A percentile compares a stretch with the other conserved stretches of the same genome.
phyloP scores from a whole-genome alignment of 1,284 basidiomycete genomes.

The Melampsora americana region DNA sequence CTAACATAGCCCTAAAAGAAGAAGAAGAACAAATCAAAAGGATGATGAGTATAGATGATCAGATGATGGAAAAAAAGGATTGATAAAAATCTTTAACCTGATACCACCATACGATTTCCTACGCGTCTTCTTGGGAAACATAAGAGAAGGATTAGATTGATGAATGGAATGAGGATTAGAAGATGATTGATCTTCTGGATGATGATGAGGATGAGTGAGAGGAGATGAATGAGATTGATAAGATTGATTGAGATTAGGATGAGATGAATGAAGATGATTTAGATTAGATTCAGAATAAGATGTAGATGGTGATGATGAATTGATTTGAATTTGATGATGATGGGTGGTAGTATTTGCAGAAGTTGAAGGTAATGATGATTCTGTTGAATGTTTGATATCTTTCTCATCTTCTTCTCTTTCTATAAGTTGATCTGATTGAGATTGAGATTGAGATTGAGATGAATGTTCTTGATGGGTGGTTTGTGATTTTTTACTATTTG shows the following conservation, averaged over 20 bases:
- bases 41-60: not conserved
- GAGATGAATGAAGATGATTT: not conserved
- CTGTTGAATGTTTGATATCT: too few relatives aligned
- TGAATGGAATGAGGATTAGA: not conserved
- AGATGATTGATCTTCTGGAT: not conserved
- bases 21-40: not conserved
- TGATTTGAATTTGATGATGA: not conserved
- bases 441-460: not conserved
- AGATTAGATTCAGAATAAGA: conserved; percentile 1
- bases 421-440: too few relatives aligned
- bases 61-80: too few relatives aligned
- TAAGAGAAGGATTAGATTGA: not conserved
- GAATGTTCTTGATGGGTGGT: too few relatives aligned
- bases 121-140: conserved; percentile 20
- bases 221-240: not conserved
- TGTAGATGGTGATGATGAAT: conserved; percentile 14
- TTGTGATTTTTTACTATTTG: not conserved
- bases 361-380: not conserved
- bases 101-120: conserved; percentile 39
- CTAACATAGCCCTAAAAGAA: conserved; percentile 33
- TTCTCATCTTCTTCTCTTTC: too few relatives aligned
- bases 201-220: not conserved
- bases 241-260: not conserved
- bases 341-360: not conserved
- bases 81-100: too few relatives aligned